Conservation (phyloP, 169 alveolate species). For the Condylostoma magnum region DNA sequence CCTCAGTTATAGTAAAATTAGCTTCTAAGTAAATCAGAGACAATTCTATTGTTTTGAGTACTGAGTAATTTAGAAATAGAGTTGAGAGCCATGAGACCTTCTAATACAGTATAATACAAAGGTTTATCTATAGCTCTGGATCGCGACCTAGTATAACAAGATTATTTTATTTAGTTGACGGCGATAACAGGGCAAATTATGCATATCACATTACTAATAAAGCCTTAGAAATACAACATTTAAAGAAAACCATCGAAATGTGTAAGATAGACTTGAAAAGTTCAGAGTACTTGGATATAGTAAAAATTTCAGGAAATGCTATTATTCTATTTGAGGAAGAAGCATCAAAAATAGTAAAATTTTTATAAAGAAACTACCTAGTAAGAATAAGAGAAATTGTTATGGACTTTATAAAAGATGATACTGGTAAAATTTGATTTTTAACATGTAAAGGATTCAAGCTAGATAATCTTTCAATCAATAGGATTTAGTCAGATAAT, state of each 20-base stretch:
- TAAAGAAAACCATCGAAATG: neutral
- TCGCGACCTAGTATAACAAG: conserved; percentile 2
- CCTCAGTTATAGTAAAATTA: too few relatives aligned
- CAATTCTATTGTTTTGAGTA: neutral
- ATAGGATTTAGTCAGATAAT: too few relatives aligned
- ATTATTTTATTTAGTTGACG: neutral
- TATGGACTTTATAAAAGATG: neutral
- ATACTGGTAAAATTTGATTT: neutral
- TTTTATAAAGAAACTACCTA: neutral
- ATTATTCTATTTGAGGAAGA: neutral
- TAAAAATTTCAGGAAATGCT: neutral
- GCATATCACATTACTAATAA: neutral
- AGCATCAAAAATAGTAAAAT: neutral
- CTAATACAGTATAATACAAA: neutral
- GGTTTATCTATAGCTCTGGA: neutral
- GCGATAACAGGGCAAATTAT: neutral
- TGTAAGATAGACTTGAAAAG: neutral
- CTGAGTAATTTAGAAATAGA: neutral
- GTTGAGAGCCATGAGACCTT: neutral
- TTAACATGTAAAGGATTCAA: conserved; percentile 6
- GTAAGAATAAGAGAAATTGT: neutral
- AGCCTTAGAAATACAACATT: neutral
- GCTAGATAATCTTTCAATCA: too few relatives aligned
- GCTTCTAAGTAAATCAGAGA: too few relatives aligned
- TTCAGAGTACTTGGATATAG: neutral